Evolutionary conservation across 23 red algal species (phyloP), one percentile per base, ranked within the genome.

Genomic region (Pyropia yezoensis): DNA sequence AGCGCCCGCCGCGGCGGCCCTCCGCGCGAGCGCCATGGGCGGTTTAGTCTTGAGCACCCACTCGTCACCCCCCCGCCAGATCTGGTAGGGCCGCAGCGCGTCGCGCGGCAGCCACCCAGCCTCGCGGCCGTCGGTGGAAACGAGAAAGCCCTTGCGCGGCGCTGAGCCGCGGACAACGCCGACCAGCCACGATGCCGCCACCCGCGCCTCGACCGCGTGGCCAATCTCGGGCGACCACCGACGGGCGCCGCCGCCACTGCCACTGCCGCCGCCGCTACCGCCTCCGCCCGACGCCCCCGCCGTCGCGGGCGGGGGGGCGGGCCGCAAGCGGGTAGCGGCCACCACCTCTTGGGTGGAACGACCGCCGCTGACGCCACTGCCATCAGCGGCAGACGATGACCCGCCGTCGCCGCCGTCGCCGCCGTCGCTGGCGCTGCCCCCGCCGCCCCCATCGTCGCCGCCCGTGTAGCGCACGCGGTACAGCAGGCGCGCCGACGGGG

Each of bases 31-130:
- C 30, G 69, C 55, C 29, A 57, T 22, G 0, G 69, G 69, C 30
- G 55, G 25, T 60, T 91, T 91, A 52, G 57, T 83, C 65, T 82
- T 83, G 53, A 74, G 58, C 57, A 76, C 76, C 87, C 87, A 91
- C 16, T 65, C 59, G 17, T 69, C 51, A 9, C 77, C 76, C 7
- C 87, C 78, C 16, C 71, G 75, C 87, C 87, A 91, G 23, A 75
- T 91, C 19, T 74, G 76, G 29, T 91, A 78, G 52, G 87, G 71
- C 17, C 87, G 70, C 63, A 91, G 54, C 62, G 50, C 19, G 23
- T 65, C 70, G 20, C 71, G 71, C 30, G 62, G 77, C 66, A 77
- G 49, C 87, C 87, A 91, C 16, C 54, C 33, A 54, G 72, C 76
- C 16, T 32, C 55, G 12, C 68, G 65, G 39, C 51, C 69, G 25